Evolutionary conservation across 2,329 filamentous ascomycete genomes (phyloP).

Genomic region (Metarhizium rileyi): DNA sequence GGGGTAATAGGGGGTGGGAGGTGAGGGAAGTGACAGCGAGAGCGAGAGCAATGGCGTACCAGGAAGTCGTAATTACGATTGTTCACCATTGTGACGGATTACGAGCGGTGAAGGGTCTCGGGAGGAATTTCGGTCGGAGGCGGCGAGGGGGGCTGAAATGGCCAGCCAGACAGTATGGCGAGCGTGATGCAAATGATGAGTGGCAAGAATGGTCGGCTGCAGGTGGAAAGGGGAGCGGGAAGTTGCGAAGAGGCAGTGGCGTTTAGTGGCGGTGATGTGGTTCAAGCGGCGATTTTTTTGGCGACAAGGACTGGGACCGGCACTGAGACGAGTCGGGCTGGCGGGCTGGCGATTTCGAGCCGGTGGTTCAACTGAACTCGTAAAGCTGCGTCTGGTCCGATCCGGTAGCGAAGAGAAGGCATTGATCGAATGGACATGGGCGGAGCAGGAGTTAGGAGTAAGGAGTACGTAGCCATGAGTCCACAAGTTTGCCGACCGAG

Average conservation of each 20-base stretch:
- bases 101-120: constrained; percentile 6
- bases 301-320: background rate
- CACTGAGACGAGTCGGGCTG: background rate
- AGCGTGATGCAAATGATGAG: constrained; percentile 1
- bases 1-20: no score
- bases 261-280: constrained; percentile 5
- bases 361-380: no score
- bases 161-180: background rate
- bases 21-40: constrained; percentile 1
- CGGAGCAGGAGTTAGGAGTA: no score
- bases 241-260: constrained; percentile 7
- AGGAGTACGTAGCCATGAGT: no score
- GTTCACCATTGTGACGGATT: constrained; percentile 64
- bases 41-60: constrained; percentile 44
- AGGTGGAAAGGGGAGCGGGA: constrained; percentile 5
- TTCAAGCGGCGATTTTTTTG: constrained; percentile 4
- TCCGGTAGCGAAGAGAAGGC: no score
- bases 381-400: no score
- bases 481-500: no score
- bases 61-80: constrained; percentile 99
- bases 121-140: background rate
- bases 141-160: constrained; percentile 1
- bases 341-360: no score
- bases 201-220: background rate
- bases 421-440: no score